Base-by-base conservation (phyloP, 495 filamentous ascomycete species). In the Geopyxis carbonaria region DNA sequence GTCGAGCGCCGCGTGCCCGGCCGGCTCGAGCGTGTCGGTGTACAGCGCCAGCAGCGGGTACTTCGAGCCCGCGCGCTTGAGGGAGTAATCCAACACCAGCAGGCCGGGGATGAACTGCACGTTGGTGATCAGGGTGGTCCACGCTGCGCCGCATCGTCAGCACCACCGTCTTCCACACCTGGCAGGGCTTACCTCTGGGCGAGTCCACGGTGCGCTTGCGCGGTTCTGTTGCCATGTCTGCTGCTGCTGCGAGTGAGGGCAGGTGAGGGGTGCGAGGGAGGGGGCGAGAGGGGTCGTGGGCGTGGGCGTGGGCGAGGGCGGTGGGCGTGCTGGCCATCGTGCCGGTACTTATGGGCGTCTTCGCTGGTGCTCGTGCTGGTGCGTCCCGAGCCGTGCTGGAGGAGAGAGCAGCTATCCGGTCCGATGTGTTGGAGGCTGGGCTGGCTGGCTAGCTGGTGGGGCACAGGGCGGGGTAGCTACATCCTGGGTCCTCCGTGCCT, bases 41-140 rank as follows among this genome's bases (percentile, higher is more conserved):
- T 83, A 83, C 22, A 86, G 66, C 4, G 66, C 80, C n/a, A 86
- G 57, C 18, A 86, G 65, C 3, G 80, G 80, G 53, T 83, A 84
- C 39, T 63, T 63, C 20, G 73, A 70, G 4, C 58, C 50, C 20
- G 61, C 54, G 44, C 57, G 58, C 43, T 70, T 72, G 43, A 87
- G 69, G 9, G 72, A 76, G 50, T 70, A 69, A 45, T 80, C 70
- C 34, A 87, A 73, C 2, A 76, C 75, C 6, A 84, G 62, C 16
- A 85, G 70, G 23, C 80, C 80, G 8, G 70, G 61, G 42, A 85
- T 73, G 55, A 84, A 87, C 22, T 63, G 63, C 6, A 67, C 74
- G 51, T 82, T 84, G 24, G 80, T 84, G 38, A 86, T 76, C 30
- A 86, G 68, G 9, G 71, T 74, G n/a, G 77, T 76, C 78, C 79